These are phyloP conservation scores for Fusarium nematophilum DNA, from an alignment of 2,329 filamentous ascomycete species.

Conservation along the genomic window DNA sequence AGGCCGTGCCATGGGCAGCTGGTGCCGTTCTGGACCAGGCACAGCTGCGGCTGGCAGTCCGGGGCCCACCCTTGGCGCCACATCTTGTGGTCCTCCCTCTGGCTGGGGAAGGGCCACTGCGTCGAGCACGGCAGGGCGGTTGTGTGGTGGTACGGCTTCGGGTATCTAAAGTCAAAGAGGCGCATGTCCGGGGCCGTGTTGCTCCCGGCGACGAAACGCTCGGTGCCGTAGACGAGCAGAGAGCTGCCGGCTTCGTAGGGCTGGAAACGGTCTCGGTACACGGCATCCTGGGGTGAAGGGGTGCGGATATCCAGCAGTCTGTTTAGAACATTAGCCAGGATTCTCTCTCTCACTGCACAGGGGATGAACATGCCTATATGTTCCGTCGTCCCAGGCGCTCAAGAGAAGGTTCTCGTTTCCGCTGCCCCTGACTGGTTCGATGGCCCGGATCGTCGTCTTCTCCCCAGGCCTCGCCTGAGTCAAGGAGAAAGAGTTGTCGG, in stretches of 20 bases:
- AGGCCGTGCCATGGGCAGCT: conserved; percentile 62
- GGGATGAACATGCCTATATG: conserved; percentile 49
- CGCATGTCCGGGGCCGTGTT: conserved; percentile 57
- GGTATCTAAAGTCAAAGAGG: conserved; percentile 66
- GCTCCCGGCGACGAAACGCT: conserved; percentile 63
- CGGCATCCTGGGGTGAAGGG: conserved; percentile 56
- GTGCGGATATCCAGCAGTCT: conserved; percentile 63
- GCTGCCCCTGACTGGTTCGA: conserved; percentile 56
- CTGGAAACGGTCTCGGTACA: conserved; percentile 66
- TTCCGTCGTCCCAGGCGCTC: conserved; percentile 66
- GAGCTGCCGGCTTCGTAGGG: conserved; percentile 58
- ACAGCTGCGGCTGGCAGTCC: conserved; percentile 39
- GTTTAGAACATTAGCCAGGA: not conserved
- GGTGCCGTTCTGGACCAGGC: conserved; percentile 48
- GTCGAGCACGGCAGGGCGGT: conserved; percentile 58
- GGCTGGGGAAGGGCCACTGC: conserved; percentile 49
- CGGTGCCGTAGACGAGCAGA: conserved; percentile 61
- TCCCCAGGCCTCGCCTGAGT: conserved; percentile 45
- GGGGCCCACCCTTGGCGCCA: conserved; percentile 24
- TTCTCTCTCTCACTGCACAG: not conserved
- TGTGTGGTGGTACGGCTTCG: conserved; percentile 61
- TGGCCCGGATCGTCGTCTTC: conserved; percentile 57
- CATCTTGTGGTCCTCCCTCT: conserved; percentile 27
- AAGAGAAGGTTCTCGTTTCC: conserved; percentile 57
- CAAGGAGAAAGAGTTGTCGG: conserved; percentile 27